phyloP scores from a whole-genome alignment of 805 yeast genomes.

The Suhomyces pyralidae region DNA sequence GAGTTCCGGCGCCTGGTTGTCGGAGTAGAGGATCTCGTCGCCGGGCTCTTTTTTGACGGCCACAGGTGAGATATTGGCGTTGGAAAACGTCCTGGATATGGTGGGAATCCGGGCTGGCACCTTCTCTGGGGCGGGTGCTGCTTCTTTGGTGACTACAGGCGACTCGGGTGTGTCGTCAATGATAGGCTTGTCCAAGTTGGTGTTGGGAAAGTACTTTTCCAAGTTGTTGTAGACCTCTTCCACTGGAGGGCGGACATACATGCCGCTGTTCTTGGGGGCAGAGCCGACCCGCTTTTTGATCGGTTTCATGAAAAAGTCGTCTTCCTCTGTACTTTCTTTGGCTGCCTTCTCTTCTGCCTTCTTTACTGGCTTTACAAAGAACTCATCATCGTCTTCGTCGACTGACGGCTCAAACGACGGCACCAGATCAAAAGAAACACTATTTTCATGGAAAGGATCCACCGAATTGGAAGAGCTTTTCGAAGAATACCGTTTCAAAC shows the following conservation, averaged over 20 bases:
- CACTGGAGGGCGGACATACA: slow-evolving; percentile 89
- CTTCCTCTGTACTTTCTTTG: slow-evolving; percentile 10
- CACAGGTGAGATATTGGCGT: slow-evolving; percentile 39
- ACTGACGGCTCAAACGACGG: slow-evolving; percentile 34
- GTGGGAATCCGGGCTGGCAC: slow-evolving; percentile 24
- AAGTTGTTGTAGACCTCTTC: slow-evolving; percentile 90
- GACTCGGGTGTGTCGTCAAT: slow-evolving; percentile 65
- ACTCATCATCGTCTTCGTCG: slow-evolving; percentile 13
- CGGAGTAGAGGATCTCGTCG: slow-evolving; percentile 37
- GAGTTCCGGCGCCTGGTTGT: slow-evolving; percentile 35
- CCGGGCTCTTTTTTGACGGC: slow-evolving; percentile 20
- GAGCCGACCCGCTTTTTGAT: slow-evolving; percentile 1
- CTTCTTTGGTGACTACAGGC: slow-evolving; percentile 32
- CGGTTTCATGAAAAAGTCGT: slow-evolving; percentile 15
- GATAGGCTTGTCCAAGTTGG: slow-evolving; percentile 89
- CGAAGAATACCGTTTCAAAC: neutral
- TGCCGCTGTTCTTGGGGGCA: slow-evolving; percentile 7
- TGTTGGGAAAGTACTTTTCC: slow-evolving; percentile 87
- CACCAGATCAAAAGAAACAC: slow-evolving; percentile 69
- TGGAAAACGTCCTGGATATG: slow-evolving; percentile 43
- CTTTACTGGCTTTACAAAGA: slow-evolving; percentile 16
- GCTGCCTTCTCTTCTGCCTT: slow-evolving; percentile 17
- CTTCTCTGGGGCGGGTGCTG: neutral
- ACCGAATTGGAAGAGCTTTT: slow-evolving; percentile 3
- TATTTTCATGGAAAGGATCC: slow-evolving; percentile 68